Conservation (phyloP, 768 basidiomycete genomes). For the Coprinopsis cinerea region DNA sequence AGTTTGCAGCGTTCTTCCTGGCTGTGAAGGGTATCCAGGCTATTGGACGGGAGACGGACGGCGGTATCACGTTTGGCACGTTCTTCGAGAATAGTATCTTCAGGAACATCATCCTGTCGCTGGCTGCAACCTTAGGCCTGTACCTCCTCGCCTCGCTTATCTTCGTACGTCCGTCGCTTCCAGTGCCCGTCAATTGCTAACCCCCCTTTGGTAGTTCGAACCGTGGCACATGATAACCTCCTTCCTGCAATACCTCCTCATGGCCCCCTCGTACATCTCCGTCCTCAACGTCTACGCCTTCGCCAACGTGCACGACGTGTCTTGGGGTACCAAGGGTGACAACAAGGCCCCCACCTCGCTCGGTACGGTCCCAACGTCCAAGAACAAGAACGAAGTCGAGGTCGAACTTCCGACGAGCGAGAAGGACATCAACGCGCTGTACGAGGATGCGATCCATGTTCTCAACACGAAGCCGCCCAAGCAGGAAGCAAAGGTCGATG, state of each 20-base stretch:
- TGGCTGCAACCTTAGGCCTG: conserved; percentile 84
- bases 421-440: conserved; percentile 83
- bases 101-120: conserved; percentile 79
- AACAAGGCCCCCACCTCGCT: conserved; percentile 83
- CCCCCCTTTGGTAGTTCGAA: conserved; percentile 58
- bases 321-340: conserved; percentile 95
- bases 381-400: conserved; percentile 79
- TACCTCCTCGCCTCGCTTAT: conserved; percentile 80
- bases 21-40: conserved; percentile 75
- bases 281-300: conserved; percentile 92
- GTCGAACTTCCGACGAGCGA: conserved; percentile 81
- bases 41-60: conserved; percentile 40
- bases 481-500: conserved; percentile 56
- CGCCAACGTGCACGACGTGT: conserved; percentile 86
- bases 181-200: not conserved
- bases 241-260: conserved; percentile 86
- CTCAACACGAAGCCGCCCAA: conserved; percentile 75
- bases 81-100: conserved; percentile 79
- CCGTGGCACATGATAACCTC: conserved; percentile 99
- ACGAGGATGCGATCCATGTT: conserved; percentile 86
- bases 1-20: conserved; percentile 76
- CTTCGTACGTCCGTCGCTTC: conserved; percentile 55
- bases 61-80: conserved; percentile 44
- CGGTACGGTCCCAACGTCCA: conserved; percentile 65
- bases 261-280: conserved; percentile 91